Evolutionary conservation across 2,329 filamentous ascomycete species (phyloP).

Genomic region (Aspergillus luchuensis): DNA sequence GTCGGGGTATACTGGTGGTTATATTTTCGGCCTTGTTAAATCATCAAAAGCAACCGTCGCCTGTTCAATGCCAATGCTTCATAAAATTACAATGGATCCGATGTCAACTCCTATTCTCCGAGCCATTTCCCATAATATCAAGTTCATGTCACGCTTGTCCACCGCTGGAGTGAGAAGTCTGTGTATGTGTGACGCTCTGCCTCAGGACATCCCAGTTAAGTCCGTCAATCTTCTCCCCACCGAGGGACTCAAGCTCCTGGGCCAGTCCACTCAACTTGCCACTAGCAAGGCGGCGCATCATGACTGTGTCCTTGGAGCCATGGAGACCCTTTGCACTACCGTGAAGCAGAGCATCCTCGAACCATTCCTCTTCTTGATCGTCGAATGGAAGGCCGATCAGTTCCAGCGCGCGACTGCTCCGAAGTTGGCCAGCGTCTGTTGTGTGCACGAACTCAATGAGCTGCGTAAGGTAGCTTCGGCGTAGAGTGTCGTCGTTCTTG

Average conservation of each 20-base stretch:
- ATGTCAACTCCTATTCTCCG: constrained; percentile 23
- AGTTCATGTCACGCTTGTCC: constrained; percentile 11
- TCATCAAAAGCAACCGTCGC: constrained; percentile 3
- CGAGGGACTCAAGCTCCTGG: constrained; percentile 39
- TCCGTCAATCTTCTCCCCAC: constrained; percentile 51
- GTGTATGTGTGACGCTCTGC: constrained; percentile 35
- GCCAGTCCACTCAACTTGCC: constrained; percentile 52
- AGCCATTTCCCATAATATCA: constrained; percentile 16
- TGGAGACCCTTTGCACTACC: constrained; percentile 67
- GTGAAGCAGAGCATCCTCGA: constrained; percentile 66
- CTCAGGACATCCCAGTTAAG: constrained; percentile 55
- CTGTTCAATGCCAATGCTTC: constrained; percentile 8
- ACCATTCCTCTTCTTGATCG: constrained; percentile 70
- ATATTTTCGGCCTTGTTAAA: neutral
- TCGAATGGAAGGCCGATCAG: constrained; percentile 74
- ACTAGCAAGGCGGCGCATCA: constrained; percentile 71
- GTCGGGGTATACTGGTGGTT: neutral
- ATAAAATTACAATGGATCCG: constrained; percentile 17
- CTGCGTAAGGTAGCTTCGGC: constrained; percentile 66
- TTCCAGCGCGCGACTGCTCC: constrained; percentile 64
- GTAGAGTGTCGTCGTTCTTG: constrained; percentile 62
- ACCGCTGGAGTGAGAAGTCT: constrained; percentile 20
- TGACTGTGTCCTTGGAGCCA: constrained; percentile 70
- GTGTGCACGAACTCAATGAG: constrained; percentile 62
- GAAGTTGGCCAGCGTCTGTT: constrained; percentile 38